Base-by-base conservation (phyloP, 768 basidiomycete genomes). In the Mycena haematopus region DNA sequence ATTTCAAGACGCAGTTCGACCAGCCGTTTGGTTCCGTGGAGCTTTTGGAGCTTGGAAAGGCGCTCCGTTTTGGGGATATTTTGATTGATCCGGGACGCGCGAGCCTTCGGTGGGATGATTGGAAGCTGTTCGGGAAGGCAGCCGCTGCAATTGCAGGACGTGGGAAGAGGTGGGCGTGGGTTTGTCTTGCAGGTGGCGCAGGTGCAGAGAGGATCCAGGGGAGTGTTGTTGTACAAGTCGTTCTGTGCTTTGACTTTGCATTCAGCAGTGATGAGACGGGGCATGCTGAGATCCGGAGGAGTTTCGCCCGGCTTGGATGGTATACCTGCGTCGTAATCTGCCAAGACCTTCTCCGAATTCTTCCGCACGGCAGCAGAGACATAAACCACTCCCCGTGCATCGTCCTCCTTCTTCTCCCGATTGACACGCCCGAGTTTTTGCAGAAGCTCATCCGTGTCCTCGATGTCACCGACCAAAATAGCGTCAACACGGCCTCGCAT, bases 61-160 rank as follows among this genome's bases (percentile, higher is more conserved):
- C 36, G 47, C 29, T 58, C 29, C 7, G 17, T 2, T 21, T 49
- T 49, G 17, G 56, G 47, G 29, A 58, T 42, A 19, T 1, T 14
- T 0, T 1, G n/a, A 27, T 51, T 58, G 6, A 51, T 22, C 10
- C 19, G 38, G 6, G 56, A 51, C 11, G 13, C 15, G 2, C 36
- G 47, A 6, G 31, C 1, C 29, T n/a, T n/a, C n/a, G n/a, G n/a
- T n/a, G n/a, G n/a, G n/a, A n/a, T n/a, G n/a, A n/a, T n/a, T n/a
- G n/a, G n/a, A n/a, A n/a, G n/a, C n/a, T n/a, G n/a, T n/a, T 55
- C 53, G 1, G 29, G 44, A 9, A 56, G 22, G 21, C 44, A 55
- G 2, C 53, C 53, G 19, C 53, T 55, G 33, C 40, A 55, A 9
- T 55, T 27, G n/a, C 53, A 55, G 2, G 53, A 13, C 13, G 40